Evolutionary conservation across 306 rosid genomes (phyloP).

Genomic region (Glycine latifolia): DNA sequence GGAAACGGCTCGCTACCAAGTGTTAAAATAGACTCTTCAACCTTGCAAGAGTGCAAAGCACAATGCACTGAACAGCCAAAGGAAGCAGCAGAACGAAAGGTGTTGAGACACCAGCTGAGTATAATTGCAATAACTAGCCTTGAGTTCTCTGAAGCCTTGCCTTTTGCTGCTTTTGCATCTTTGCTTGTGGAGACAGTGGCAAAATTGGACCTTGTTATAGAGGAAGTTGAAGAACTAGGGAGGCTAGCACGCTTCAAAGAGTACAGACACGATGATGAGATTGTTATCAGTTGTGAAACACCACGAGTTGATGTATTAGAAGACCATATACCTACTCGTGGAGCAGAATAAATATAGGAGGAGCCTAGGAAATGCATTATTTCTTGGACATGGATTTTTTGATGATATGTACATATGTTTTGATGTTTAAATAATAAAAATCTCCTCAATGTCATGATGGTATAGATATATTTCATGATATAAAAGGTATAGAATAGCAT

Average conservation of each 20-base stretch:
- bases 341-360: constrained; percentile 47
- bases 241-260: constrained; percentile 76
- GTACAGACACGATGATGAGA: constrained; percentile 55
- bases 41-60: constrained; percentile 63
- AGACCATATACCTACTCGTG: constrained; percentile 58
- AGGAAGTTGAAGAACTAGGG: constrained; percentile 78
- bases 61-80: constrained; percentile 43
- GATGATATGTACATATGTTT: too few relatives aligned
- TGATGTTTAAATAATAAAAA: too few relatives aligned
- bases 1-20: constrained; percentile 56
- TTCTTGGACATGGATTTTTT: background rate
- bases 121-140: constrained; percentile 77
- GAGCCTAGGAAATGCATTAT: background rate
- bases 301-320: constrained; percentile 51
- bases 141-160: constrained; percentile 88
- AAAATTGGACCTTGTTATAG: constrained; percentile 74
- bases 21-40: constrained; percentile 73
- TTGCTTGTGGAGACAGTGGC: constrained; percentile 88
- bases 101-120: constrained; percentile 72
- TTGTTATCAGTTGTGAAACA: constrained; percentile 55
- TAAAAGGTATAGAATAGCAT: too few relatives aligned
- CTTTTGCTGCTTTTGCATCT: constrained; percentile 90
- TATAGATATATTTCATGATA: too few relatives aligned
- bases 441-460: too few relatives aligned
- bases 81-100: constrained; percentile 54